A percentile compares a stretch with the other conserved stretches of the same genome.
phyloP scores from a whole-genome alignment of 108 stramenopile species.

The Licmophora abbreviata region DNA sequence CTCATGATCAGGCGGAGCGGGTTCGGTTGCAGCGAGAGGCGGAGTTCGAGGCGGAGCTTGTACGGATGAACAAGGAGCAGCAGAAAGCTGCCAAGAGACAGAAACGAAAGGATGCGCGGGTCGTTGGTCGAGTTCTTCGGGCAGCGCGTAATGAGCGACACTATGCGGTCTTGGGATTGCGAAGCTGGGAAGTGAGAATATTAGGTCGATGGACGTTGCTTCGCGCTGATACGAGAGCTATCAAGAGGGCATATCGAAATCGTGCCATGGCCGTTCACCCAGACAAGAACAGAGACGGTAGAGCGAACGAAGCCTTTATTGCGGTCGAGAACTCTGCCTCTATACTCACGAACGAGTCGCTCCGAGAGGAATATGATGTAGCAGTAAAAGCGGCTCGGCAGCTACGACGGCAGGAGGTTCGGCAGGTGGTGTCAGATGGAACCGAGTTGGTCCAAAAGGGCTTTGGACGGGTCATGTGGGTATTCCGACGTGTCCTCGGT shows the following conservation, averaged over 20 bases:
- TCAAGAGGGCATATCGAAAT: constrained; percentile 55
- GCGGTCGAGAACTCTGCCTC: constrained; percentile 60
- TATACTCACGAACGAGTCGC: constrained; percentile 45
- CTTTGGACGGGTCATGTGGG: constrained; percentile 4
- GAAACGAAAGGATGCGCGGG: constrained; percentile 50
- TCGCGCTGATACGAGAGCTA: constrained; percentile 20
- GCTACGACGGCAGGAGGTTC: constrained; percentile 5
- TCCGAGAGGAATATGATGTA: constrained; percentile 55
- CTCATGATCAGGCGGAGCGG: constrained; percentile 23
- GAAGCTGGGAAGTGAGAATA: constrained; percentile 37
- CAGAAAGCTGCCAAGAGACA: constrained; percentile 27
- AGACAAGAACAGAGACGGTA: constrained; percentile 70
- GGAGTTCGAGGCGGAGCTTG: constrained; percentile 51
- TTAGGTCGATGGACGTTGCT: constrained; percentile 23
- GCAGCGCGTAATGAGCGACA: constrained; percentile 34
- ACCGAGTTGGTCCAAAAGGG: neutral
- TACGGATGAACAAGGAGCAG: constrained; percentile 62
- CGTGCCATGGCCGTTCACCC: constrained; percentile 54
- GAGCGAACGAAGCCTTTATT: constrained; percentile 80
- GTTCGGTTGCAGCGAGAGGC: constrained; percentile 45
- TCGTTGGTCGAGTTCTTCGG: constrained; percentile 42
- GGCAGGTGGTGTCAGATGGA: constrained; percentile 3
- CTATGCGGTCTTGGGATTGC: constrained; percentile 68
- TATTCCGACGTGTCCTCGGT: constrained; percentile 31
- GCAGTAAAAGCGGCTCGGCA: neutral